A percentile compares a stretch with the other conserved stretches of the same genome.
These are phyloP conservation scores for Sporothrix pallida DNA, from an alignment of 2,329 filamentous ascomycete species.

Conservation along the genomic window DNA sequence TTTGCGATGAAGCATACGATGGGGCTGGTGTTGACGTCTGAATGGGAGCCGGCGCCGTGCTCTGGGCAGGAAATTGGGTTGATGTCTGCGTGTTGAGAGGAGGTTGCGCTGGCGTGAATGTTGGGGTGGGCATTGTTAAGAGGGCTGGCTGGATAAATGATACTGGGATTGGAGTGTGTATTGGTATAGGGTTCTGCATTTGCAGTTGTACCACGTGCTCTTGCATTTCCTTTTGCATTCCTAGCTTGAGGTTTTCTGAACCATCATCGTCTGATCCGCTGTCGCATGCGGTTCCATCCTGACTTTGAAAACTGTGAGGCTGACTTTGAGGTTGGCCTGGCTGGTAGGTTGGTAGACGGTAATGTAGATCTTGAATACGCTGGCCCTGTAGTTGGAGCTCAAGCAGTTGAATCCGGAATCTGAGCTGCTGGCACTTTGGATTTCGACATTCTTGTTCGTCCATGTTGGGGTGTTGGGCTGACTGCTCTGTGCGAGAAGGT, in stretches of 20 bases:
- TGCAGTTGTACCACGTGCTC: not conserved
- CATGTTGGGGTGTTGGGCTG: not conserved
- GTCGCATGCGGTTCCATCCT: not conserved
- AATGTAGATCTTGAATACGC: not conserved
- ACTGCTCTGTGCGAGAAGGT: not conserved
- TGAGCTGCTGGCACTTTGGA: not conserved
- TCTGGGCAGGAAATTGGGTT: not conserved
- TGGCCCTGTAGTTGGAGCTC: not conserved
- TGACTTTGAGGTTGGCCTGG: not conserved
- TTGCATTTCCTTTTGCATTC: not conserved
- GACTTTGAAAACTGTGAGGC: not conserved
- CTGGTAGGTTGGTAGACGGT: not conserved
- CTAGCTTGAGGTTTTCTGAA: conserved; percentile 7
- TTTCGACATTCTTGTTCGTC: conserved; percentile 10
- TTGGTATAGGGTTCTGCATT: not conserved
- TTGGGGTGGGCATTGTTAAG: not conserved
- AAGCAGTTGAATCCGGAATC: not conserved
- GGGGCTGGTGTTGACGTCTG: not conserved
- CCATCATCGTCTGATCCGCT: not conserved
- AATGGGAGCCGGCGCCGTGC: not conserved
- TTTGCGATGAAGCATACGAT: not conserved
- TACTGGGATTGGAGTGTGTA: not conserved
- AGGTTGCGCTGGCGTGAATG: not conserved
- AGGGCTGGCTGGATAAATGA: not conserved
- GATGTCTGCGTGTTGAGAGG: not conserved